Percentiles rank a stretch among this genome's conserved stretches.
Conservation (phyloP, 306 rosid genomes). For the Oxytropis ochrocephala region DNA sequence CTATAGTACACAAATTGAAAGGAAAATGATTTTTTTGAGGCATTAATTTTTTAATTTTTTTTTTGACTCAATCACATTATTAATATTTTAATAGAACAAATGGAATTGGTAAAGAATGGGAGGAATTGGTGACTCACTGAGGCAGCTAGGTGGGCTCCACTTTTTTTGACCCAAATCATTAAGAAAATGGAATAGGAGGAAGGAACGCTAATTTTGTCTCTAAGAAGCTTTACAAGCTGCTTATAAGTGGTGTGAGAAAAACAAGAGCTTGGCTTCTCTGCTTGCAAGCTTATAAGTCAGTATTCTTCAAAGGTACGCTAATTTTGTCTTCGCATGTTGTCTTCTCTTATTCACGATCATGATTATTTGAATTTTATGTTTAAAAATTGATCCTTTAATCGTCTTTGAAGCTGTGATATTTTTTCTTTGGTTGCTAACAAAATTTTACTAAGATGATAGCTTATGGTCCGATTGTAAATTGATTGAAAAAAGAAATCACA, state of each 20-base stretch:
- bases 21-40: too few species aligned
- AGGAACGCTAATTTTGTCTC: constrained; percentile 10
- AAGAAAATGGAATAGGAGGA: background rate
- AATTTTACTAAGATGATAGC: background rate
- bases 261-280: constrained; percentile 7
- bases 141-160: constrained; percentile 44
- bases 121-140: constrained; percentile 24
- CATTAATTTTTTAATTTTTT: too few species aligned
- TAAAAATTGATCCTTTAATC: constrained; percentile 4
- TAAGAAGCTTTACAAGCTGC: constrained; percentile 24
- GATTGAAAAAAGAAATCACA: background rate
- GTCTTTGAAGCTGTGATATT: background rate
- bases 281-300: background rate
- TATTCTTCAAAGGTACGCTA: constrained; percentile 29
- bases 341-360: background rate
- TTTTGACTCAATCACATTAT: background rate
- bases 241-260: background rate
- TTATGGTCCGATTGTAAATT: background rate
- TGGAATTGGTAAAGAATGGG: constrained; percentile 14
- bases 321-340: background rate
- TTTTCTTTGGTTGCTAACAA: constrained; percentile 24
- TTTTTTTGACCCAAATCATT: constrained; percentile 47
- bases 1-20: background rate
- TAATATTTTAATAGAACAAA: background rate
- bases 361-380: constrained; percentile 16